A percentile compares a stretch with the other conserved stretches of the same genome.
Evolutionary conservation across 1,139 yeast species (phyloP).

Genomic region (Taiozyma sp.): DNA sequence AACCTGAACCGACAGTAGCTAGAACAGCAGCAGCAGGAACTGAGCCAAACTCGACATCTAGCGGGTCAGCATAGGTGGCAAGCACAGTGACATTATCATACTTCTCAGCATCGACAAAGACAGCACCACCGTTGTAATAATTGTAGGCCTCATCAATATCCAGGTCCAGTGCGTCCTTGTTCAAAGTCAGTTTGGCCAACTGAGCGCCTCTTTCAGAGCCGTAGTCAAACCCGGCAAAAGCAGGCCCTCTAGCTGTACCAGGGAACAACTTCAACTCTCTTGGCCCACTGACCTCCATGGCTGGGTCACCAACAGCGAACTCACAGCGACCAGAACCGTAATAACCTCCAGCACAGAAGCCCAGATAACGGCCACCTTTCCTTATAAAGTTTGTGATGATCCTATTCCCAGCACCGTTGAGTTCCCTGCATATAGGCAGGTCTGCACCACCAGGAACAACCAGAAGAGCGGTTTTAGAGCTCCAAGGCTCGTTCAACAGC

Average conservation of each 20-base stretch:
- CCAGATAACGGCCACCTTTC: slow-evolving; percentile 77
- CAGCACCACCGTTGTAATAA: slow-evolving; percentile 87
- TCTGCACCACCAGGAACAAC: slow-evolving; percentile 98
- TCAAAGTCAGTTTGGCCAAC: slow-evolving; percentile 45
- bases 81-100: slow-evolving; percentile 59
- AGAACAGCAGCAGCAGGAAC: slow-evolving; percentile 68
- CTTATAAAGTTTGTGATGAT: slow-evolving; percentile 56
- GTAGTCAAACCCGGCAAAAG: slow-evolving; percentile 73
- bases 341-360: slow-evolving; percentile 97
- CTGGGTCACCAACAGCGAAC: slow-evolving; percentile 68
- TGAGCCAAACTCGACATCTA: slow-evolving; percentile 40
- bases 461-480: slow-evolving; percentile 64
- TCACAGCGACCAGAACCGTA: slow-evolving; percentile 73
- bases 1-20: slow-evolving; percentile 68
- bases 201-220: slow-evolving; percentile 71
- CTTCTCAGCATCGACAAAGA: slow-evolving; percentile 68
- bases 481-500: slow-evolving; percentile 83
- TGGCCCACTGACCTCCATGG: slow-evolving; percentile 76
- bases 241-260: slow-evolving; percentile 79
- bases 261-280: slow-evolving; percentile 80
- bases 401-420: slow-evolving; percentile 65
- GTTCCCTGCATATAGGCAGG: slow-evolving; percentile 61
- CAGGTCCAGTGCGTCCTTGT: slow-evolving; percentile 24
- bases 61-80: slow-evolving; percentile 51
- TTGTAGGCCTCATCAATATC: slow-evolving; percentile 26